Evolutionary conservation across 1,284 basidiomycete genomes (phyloP), one percentile per base, ranked within the genome.

Genomic region (Ustilago trichophora): DNA sequence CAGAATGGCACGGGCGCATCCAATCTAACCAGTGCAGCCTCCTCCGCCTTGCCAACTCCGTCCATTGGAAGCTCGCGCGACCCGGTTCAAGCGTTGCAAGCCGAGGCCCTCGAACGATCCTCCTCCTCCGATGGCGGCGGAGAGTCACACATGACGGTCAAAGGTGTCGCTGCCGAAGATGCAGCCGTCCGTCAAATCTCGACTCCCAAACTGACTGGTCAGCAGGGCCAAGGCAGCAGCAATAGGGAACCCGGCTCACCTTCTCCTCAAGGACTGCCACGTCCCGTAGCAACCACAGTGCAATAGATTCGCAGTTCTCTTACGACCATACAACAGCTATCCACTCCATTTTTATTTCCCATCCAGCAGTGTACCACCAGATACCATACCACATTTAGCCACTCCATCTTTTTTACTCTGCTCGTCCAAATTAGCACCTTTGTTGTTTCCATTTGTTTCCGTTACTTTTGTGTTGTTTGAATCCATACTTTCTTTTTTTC

Each of bases 101-200:
- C 41, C 1, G 58, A 62, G 12, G 44, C 52, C 24, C 13, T 51
- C 10, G 64, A 68, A 19, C 38, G 58, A 24, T 41, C 45, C 3
- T 34, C 37, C 5, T 58, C 54, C 4, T 32, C 32, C 12, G 65
- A 69, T 18, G 46, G 25, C 4, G 59, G 36, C 10, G 53, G 49
- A 4, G 62, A 60, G 25, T 54, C 50, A 6, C 57, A 65, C 40
- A 64, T 66, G 57, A 71, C 68, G 8, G 43, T 71, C 37, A 65
- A 60, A 21, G 67, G 67, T 10, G n/a, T 53, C 12, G 31, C 38
- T 90, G 1, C 25, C 27, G 60, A 60, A n/a, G 57, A 68, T 13
- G 36, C 36, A 2, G 45, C 38, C 6, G 6, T 85, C 88, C 10
- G 95, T n/a, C n/a, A n/a, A n/a, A n/a, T n/a, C n/a, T n/a, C n/a